Evolutionary conservation across 345 rosid genomes (phyloP), one percentile per base, ranked within the genome.

Genomic region (Xanthoceras sorbifolium): DNA sequence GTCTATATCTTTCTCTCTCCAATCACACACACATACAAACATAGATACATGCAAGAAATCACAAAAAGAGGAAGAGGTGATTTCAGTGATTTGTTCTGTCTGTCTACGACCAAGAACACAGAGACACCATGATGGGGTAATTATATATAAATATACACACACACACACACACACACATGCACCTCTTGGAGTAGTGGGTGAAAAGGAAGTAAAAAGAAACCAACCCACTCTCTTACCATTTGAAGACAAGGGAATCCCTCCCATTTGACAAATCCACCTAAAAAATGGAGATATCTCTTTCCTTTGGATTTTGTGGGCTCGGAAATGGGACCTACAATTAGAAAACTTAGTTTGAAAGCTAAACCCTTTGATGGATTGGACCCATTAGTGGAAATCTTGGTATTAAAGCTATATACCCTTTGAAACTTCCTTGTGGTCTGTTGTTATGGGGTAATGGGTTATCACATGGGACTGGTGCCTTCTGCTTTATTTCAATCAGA

Each of bases 291-390:
- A 89, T 82, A 70, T 82, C 84, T 84, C 87, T 86, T 87, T 87
- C 90, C 79, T 68, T 74, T 72, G 84, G 92, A 90, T 89, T 84
- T 87, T 84, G 92, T 89, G 86, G 91, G 89, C 82, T 84, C 82
- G 60, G 36, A 77, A 81, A 78, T 74, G 84, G 87, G 82, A 28
- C 84, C 90, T 75, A 79, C 82, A 73, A 42, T 64, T 67, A 40
- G 83, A 72, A 81, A 82, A 81, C 88, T 88, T 80, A 79, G 82
- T 71, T 69, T 44, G 79, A 86, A 87, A 87, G 87, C 71, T 85
- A 78, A 82, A 70, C 79, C 81, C 75, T 59, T 32, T 18, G 71
- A 82, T 18, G 60, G 55, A 50, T 18, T 64, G 83, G 85, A 28
- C 87, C 90, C 87, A 78, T 78, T 83, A 76, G 80, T 78, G 82